Percentiles rank a stretch among this genome's conserved stretches.
These are phyloP conservation scores for Pseudonitzschia multistriata DNA, from an alignment of 108 stramenopile species.

Conservation along the genomic window DNA sequence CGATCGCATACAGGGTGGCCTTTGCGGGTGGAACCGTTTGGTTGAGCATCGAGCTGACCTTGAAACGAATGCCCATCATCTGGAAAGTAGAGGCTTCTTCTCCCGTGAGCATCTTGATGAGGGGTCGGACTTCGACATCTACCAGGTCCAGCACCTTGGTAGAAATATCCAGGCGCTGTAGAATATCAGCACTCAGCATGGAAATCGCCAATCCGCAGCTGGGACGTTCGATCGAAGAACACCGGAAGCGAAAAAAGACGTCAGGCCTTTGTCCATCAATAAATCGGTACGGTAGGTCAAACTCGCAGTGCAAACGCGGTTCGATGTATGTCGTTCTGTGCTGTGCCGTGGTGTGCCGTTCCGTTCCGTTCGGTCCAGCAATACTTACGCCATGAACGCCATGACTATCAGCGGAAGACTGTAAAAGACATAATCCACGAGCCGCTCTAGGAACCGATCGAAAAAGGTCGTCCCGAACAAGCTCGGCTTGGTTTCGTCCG, in stretches of 20 bases:
- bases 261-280: too few species aligned
- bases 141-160: slow-evolving; percentile 66
- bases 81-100: slow-evolving; percentile 55
- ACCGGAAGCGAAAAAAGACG: neutral
- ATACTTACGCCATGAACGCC: slow-evolving; percentile 55
- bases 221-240: neutral
- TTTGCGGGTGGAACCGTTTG: slow-evolving; percentile 71
- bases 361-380: neutral
- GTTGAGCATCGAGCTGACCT: slow-evolving; percentile 59
- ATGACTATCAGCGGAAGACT: slow-evolving; percentile 69
- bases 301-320: neutral
- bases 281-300: too few species aligned
- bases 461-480: slow-evolving; percentile 47
- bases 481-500: slow-evolving; percentile 8
- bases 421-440: slow-evolving; percentile 65
- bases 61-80: slow-evolving; percentile 69
- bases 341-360: too few species aligned
- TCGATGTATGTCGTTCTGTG: too few species aligned
- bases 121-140: slow-evolving; percentile 61
- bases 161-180: slow-evolving; percentile 63
- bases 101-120: slow-evolving; percentile 72
- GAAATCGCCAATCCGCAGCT: slow-evolving; percentile 74
- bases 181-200: slow-evolving; percentile 72
- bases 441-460: slow-evolving; percentile 56
- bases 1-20: slow-evolving; percentile 72